phyloP scores from a whole-genome alignment of 306 rosid genomes.

The Prunus campanulata region DNA sequence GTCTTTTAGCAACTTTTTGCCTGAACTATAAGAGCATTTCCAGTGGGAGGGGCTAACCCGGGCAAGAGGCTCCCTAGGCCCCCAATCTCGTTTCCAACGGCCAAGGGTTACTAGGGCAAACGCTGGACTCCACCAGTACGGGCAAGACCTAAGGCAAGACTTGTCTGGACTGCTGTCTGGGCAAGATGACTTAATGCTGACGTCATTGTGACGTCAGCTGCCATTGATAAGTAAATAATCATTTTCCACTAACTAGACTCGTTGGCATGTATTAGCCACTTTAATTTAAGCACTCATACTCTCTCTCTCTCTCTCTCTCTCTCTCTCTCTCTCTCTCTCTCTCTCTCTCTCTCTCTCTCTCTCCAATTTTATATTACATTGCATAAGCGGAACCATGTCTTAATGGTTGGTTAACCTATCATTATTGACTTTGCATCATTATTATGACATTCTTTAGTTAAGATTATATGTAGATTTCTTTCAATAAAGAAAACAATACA shows the following conservation, averaged over 20 bases:
- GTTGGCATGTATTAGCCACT: neutral
- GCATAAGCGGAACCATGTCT: neutral
- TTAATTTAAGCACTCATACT: neutral
- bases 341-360: neutral
- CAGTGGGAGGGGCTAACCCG: too few relatives aligned
- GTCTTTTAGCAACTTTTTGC: slow-evolving; percentile 1
- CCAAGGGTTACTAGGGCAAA: too few relatives aligned
- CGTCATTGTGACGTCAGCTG: too few relatives aligned
- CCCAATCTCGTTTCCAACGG: too few relatives aligned
- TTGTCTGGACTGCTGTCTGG: too few relatives aligned
- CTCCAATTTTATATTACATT: neutral
- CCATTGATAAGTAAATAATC: too few relatives aligned
- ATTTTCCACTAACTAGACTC: too few relatives aligned
- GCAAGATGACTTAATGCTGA: too few relatives aligned
- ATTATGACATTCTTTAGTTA: slow-evolving; percentile 24
- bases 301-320: neutral
- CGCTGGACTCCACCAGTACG: too few relatives aligned
- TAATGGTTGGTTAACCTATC: slow-evolving; percentile 10
- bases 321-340: neutral
- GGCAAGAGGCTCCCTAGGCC: too few relatives aligned
- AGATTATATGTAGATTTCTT: slow-evolving; percentile 34
- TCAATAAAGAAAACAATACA: slow-evolving; percentile 2
- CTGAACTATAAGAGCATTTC: too few relatives aligned
- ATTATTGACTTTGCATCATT: slow-evolving; percentile 32
- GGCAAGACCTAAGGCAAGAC: too few relatives aligned